These are phyloP conservation scores for Hymenotorrendiella dingleyae DNA, from an alignment of 2,329 filamentous ascomycete species.

Conservation along the genomic window DNA sequence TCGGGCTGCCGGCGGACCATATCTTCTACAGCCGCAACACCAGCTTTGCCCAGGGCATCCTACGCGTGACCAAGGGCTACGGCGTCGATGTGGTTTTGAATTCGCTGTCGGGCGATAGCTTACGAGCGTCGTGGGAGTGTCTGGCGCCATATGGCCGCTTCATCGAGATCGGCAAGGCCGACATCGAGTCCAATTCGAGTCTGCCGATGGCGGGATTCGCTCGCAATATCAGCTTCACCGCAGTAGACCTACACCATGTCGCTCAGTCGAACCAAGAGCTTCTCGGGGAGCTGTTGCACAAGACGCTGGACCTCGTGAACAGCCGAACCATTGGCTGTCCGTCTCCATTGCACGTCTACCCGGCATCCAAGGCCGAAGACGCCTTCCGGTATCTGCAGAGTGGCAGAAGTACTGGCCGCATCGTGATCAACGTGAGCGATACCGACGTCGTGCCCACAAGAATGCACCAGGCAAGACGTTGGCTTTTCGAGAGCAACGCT, in stretches of 20 bases:
- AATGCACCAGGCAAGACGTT: not conserved
- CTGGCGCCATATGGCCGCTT: conserved; percentile 33
- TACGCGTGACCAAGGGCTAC: conserved; percentile 13
- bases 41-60: conserved; percentile 31
- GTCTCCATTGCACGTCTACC: not conserved
- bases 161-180: conserved; percentile 32
- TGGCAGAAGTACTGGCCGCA: not conserved
- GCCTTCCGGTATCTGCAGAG: not conserved
- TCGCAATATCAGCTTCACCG: conserved; percentile 35
- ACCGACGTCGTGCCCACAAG: not conserved
- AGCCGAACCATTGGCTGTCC: not conserved
- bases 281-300: not conserved
- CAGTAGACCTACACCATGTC: conserved; percentile 28
- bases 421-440: not conserved
- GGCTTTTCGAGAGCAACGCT: conserved; percentile 13
- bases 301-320: not conserved
- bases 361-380: not conserved
- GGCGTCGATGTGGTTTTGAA: conserved; percentile 29
- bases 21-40: conserved; percentile 35
- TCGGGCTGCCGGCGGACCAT: conserved; percentile 32
- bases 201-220: conserved; percentile 33
- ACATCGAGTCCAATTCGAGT: conserved; percentile 15
- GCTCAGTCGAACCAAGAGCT: not conserved
- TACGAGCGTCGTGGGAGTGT: conserved; percentile 39
- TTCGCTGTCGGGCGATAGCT: conserved; percentile 18